These are phyloP conservation scores for Fusarium sp. DNA, from an alignment of 2,329 filamentous ascomycete species.

Conservation along the genomic window DNA sequence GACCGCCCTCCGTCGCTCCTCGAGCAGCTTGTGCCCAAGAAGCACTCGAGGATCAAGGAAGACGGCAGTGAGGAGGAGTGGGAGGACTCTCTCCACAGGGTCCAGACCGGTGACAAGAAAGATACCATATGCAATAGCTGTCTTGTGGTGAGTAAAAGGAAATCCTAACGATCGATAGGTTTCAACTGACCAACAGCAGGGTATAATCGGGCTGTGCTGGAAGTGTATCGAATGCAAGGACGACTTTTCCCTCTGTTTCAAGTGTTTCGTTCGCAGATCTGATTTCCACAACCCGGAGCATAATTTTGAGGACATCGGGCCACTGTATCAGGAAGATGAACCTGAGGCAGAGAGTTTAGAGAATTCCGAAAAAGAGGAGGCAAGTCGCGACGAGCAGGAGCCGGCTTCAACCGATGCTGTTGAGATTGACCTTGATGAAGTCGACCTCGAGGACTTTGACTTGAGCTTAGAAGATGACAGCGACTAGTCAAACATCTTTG, in stretches of 20 bases:
- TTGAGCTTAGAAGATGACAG: not conserved
- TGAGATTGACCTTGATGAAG: not conserved
- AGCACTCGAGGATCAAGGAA: not conserved
- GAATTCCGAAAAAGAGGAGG: no score
- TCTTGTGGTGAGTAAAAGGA: not conserved
- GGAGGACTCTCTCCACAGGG: not conserved
- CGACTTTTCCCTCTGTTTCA: not conserved
- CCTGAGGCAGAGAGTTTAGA: no score
- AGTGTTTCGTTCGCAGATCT: not conserved
- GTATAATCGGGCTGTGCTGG: not conserved
- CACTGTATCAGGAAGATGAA: not conserved
- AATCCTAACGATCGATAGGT: fast-evolving
- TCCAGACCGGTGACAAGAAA: not conserved
- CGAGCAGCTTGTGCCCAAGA: not conserved
- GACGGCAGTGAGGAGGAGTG: not conserved
- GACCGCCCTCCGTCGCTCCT: not conserved
- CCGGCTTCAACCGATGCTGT: not conserved
- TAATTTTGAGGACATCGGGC: not conserved
- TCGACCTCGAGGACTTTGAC: not conserved
- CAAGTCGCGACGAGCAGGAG: not conserved
- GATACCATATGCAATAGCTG: not conserved
- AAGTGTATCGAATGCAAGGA: not conserved
- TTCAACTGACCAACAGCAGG: not conserved
- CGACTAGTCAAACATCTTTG: not conserved
- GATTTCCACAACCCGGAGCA: not conserved